Base-by-base conservation (phyloP, 2,329 filamentous ascomycete species). In the Teratosphaeria gauchensis region DNA sequence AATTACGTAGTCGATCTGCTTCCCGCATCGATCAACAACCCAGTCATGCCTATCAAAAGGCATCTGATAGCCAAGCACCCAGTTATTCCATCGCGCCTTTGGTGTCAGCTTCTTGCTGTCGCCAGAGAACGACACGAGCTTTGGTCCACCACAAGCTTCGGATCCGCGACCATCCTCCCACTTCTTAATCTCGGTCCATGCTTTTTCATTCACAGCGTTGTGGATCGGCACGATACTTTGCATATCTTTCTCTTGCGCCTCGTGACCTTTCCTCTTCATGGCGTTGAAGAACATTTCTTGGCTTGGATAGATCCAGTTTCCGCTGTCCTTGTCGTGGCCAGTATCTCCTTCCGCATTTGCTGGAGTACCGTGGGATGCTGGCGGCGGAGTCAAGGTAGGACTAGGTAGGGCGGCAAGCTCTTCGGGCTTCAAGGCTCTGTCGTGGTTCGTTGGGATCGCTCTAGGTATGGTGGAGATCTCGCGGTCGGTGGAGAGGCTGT, bases 201-300 rank as follows among this genome's bases (percentile, higher is more conserved):
- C 94, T 51, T 90, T 82, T 81, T 99, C 94, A 75, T 99, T 99
- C 62, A 99, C 94, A 52, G 94, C 94, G 72, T 99, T 99, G 77
- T 99, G 94, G 68, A 97, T 97, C 2, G 91, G 94, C 57, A 97
- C 92, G 35, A 97, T 92, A 35, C 89, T 89, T 68, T 84, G 86
- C 87, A 96, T 96, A 74, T 96, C 91, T 5, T 81, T 78, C 0
- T 83, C 84, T 14, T 80, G 77, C 32, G 83, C 86, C 61, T 85
- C 84, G 77, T 91, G 87, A 51, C 87, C 88, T 75, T 99, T 99
- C 71, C 92, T 87, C 78, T 88, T 85, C 85, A 99, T 92, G 52
- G 94, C 94, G 54, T 95, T 89, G 77, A 97, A 97, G 80, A 99
- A 99, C 85, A 96, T 95, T 70, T 89, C 88, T 73, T 97, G 92